phyloP scores from a whole-genome alignment of 2,329 filamentous ascomycete genomes.

The Thielaviopsis punctulata region DNA sequence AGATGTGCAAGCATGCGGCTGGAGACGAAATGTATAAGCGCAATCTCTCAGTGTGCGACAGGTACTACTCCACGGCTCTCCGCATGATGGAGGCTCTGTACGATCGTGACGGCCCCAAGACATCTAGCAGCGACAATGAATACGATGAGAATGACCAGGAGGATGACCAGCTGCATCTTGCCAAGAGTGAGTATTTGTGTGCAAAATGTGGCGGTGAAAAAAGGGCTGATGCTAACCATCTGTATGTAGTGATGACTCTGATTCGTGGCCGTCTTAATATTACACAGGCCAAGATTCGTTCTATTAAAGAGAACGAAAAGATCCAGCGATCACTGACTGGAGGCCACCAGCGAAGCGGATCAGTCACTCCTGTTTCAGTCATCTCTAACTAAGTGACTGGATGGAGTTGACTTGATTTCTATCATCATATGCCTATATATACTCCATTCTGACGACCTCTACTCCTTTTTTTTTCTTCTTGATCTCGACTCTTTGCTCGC shows the following conservation, averaged over 20 bases:
- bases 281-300: conserved; percentile 5
- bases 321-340: background rate
- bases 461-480: background rate
- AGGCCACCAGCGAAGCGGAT: conserved; percentile 9
- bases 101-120: conserved; percentile 53
- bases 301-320: conserved; percentile 4
- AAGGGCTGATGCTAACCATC: background rate
- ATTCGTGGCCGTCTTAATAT: conserved; percentile 7
- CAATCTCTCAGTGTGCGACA: conserved; percentile 72
- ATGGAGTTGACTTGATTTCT: background rate
- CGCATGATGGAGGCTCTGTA: conserved; percentile 89
- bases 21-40: conserved; percentile 92
- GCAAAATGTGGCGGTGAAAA: background rate
- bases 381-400: conserved; percentile 3
- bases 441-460: background rate
- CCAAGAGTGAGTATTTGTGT: conserved; percentile 43
- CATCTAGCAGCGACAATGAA: conserved; percentile 18
- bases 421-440: background rate
- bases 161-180: conserved; percentile 56
- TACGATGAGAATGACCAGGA: conserved; percentile 26
- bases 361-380: conserved; percentile 9
- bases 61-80: conserved; percentile 85
- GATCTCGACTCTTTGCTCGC: background rate
- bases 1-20: conserved; percentile 89
- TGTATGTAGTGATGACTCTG: background rate